phyloP scores from a whole-genome alignment of 495 filamentous ascomycete genomes.

The Evernia prunastri region DNA sequence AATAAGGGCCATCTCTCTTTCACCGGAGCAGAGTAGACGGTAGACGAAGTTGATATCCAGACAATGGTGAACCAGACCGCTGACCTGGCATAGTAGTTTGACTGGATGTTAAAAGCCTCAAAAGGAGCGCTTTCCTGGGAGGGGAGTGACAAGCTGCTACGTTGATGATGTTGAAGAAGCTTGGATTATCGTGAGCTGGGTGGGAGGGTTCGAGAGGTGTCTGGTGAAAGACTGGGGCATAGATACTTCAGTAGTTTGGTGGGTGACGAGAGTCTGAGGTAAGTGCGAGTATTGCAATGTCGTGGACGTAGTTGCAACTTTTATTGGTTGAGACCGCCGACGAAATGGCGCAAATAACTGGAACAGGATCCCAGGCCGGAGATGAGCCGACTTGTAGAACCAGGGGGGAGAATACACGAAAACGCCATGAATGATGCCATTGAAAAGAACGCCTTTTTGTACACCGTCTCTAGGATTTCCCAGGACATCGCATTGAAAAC shows the following conservation, averaged over 20 bases:
- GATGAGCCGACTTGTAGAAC: neutral
- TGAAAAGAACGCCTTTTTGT: constrained; percentile 15
- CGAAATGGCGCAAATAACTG: neutral
- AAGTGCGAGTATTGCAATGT: constrained; percentile 1
- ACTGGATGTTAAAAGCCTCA: constrained; percentile 13
- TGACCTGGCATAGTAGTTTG: constrained; percentile 1
- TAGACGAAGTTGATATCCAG: constrained; percentile 16
- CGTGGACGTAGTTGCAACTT: neutral
- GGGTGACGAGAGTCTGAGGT: neutral
- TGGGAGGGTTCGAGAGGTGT: neutral
- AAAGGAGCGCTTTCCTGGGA: constrained; percentile 10
- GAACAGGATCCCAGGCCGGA: no score
- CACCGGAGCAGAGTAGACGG: constrained; percentile 11
- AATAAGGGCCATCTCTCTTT: neutral
- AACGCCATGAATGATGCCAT: constrained; percentile 1
- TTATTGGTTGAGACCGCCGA: neutral
- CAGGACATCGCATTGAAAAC: neutral
- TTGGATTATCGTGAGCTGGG: neutral
- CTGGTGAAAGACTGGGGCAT: neutral
- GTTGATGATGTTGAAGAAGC: neutral
- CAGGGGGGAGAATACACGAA: no score
- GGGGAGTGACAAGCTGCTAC: neutral
- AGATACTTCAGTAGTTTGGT: neutral
- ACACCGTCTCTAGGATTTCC: constrained; percentile 10
- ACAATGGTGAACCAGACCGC: constrained; percentile 9